Percentiles rank a stretch among this genome's conserved stretches.
phyloP scores from a whole-genome alignment of 257 asterid species.

The Mitragyna speciosa region DNA sequence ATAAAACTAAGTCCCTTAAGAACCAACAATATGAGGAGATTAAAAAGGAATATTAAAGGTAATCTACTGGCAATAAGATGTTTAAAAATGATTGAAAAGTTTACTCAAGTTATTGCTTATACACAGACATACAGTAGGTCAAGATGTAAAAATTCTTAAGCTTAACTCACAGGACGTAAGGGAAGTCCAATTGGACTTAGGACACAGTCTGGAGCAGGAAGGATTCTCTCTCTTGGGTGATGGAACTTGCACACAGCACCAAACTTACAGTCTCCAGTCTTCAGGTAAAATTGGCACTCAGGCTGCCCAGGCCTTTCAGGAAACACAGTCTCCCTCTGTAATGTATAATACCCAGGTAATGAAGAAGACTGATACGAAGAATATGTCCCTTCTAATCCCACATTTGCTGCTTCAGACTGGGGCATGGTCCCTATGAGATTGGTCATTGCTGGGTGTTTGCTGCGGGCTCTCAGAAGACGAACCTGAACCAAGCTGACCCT shows the following conservation, averaged over 20 bases:
- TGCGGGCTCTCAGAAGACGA: slow-evolving; percentile 68
- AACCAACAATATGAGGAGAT: not conserved
- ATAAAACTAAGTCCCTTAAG: not conserved
- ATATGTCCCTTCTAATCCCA: slow-evolving; percentile 52
- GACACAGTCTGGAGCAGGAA: slow-evolving; percentile 85
- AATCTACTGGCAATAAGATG: not conserved
- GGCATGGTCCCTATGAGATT: slow-evolving; percentile 47
- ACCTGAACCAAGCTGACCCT: slow-evolving; percentile 79
- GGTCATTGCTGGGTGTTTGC: slow-evolving; percentile 56
- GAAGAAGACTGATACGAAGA: slow-evolving; percentile 57
- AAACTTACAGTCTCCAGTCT: slow-evolving; percentile 96
- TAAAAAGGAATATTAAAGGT: not conserved
- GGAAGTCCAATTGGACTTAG: slow-evolving; percentile 95
- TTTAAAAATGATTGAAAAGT: not conserved
- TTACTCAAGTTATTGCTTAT: not conserved
- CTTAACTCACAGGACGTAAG: slow-evolving; percentile 72
- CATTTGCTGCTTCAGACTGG: slow-evolving; percentile 47
- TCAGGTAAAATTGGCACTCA: slow-evolving; percentile 94
- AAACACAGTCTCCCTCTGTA: slow-evolving; percentile 74
- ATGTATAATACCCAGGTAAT: slow-evolving; percentile 68
- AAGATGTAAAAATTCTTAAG: slow-evolving; percentile 1
- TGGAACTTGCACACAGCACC: slow-evolving; percentile 94
- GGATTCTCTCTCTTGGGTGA: slow-evolving; percentile 82
- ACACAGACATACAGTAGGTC: not conserved
- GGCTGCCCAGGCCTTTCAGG: slow-evolving; percentile 98